Evolutionary conservation across 768 basidiomycete genomes (phyloP), one percentile per base, ranked within the genome.

Genomic region (Mycena amicta): DNA sequence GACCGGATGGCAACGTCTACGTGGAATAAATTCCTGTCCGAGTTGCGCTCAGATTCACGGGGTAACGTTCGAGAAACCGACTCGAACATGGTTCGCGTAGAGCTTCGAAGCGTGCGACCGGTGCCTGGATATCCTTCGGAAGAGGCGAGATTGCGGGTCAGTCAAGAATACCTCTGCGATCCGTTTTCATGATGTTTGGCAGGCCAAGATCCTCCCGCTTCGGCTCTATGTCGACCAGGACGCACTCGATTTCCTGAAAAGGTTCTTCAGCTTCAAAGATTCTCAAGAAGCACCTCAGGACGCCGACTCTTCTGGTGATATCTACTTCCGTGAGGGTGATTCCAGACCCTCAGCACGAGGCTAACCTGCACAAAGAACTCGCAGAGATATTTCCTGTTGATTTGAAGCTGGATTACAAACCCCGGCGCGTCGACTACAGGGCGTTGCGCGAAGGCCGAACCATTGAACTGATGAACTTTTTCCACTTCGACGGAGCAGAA

Each of bases 391-490:
- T 95, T 70, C 93, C 97, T 0, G 84, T 99, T 52, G 92, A 95
- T 70, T 75, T 99, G 64, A 98, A 98, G 75, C 80, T 99, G 12
- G 97, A 99, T 70, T 99, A 98, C 74, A 99, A 99, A 70, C 97
- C 97, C 53, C 91, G 98, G 47, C 86, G 95, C 5, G 95, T 99
- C 20, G 93, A 98, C 71, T 97, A 98, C 71, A 78, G 86, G 60
- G 97, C 95, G 8, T 77, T 99, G 56, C 83, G 87, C 37, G 90
- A 95, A 60, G 97, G 97, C 15, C 86, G 82, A 72, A 95, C 94
- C 0, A 96, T 96, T 59, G 97, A 99, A 69, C 74, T 99, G 46
- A 98, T 99, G 96, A 99, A 99, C 70, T 98, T 99, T 73, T 99
- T 99, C 88, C 95, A 98, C 74, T 99, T 98, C 64, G 97, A 98